Percentiles rank a stretch among this genome's conserved stretches.
These are phyloP conservation scores for Fraxinus velutina DNA, from an alignment of 305 asterid genomes.

Conservation along the genomic window DNA sequence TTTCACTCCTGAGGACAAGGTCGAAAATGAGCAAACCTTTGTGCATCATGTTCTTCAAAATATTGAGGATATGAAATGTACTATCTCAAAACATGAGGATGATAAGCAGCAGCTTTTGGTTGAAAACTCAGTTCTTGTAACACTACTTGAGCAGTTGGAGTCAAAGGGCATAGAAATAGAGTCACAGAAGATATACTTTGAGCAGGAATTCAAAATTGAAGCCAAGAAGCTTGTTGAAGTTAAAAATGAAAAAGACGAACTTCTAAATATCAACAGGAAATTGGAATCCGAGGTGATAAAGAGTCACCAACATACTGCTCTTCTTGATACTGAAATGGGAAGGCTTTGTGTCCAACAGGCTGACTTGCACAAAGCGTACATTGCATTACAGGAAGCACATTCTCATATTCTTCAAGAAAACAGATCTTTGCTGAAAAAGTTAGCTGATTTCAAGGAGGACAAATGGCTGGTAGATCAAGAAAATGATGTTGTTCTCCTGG, in stretches of 20 bases:
- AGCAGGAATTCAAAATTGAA: slow-evolving; percentile 46
- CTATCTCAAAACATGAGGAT: slow-evolving; percentile 49
- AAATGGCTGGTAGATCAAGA: slow-evolving; percentile 45
- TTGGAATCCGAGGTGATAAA: slow-evolving; percentile 40
- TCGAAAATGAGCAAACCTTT: slow-evolving; percentile 53
- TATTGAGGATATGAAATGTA: slow-evolving; percentile 58
- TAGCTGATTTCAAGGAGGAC: slow-evolving; percentile 52
- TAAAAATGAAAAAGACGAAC: slow-evolving; percentile 46
- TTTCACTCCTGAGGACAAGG: slow-evolving; percentile 33
- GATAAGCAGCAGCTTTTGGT: slow-evolving; percentile 61
- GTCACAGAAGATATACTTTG: slow-evolving; percentile 44
- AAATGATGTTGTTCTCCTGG: slow-evolving; percentile 49
- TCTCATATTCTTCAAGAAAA: slow-evolving; percentile 50
- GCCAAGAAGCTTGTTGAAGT: slow-evolving; percentile 40
- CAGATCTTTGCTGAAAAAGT: slow-evolving; percentile 36
- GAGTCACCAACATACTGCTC: slow-evolving; percentile 33
- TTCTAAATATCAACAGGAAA: slow-evolving; percentile 45
- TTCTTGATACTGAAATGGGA: slow-evolving; percentile 49
- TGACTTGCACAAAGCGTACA: slow-evolving; percentile 41
- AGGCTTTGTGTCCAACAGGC: slow-evolving; percentile 41
- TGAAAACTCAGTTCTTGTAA: slow-evolving; percentile 72
- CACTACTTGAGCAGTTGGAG: slow-evolving; percentile 69
- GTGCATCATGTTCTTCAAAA: slow-evolving; percentile 46
- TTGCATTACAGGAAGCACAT: slow-evolving; percentile 41
- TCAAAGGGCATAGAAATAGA: slow-evolving; percentile 61